phyloP scores from a whole-genome alignment of 2,329 filamentous ascomycete genomes.

The Chaetomium sp. region DNA sequence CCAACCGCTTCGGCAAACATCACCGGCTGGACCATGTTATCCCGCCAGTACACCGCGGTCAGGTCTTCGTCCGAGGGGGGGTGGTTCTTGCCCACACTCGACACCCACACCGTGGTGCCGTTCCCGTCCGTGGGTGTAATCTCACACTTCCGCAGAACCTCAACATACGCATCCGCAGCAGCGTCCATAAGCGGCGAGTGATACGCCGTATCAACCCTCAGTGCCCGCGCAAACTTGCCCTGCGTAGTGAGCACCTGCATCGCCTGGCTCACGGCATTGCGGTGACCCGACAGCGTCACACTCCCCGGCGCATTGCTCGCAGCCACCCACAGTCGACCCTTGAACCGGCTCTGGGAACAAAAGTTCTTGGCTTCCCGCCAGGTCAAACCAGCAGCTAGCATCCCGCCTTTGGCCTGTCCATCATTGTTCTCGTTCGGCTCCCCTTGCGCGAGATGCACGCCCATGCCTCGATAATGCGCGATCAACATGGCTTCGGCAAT shows the following conservation, averaged over 20 bases:
- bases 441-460: constrained; percentile 24
- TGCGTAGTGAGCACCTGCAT: constrained; percentile 17
- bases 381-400: constrained; percentile 32
- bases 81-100: constrained; percentile 31
- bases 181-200: constrained; percentile 43
- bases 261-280: constrained; percentile 25
- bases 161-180: constrained; percentile 30
- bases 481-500: constrained; percentile 34
- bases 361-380: constrained; percentile 25
- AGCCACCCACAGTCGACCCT: constrained; percentile 26
- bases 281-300: constrained; percentile 34
- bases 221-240: constrained; percentile 29
- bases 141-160: constrained; percentile 25
- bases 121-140: constrained; percentile 26
- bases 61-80: constrained; percentile 17
- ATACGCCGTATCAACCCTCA: constrained; percentile 42
- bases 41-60: constrained; percentile 34
- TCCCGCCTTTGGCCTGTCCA: constrained; percentile 23
- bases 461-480: constrained; percentile 36
- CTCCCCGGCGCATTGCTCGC: constrained; percentile 29
- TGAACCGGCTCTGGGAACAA: constrained; percentile 21
- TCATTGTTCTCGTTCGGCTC: constrained; percentile 6
- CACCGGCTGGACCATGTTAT: constrained; percentile 40
- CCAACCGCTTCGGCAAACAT: constrained; percentile 37
- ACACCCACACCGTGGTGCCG: constrained; percentile 31